Evolutionary conservation across 768 basidiomycete species (phyloP), one percentile per base, ranked within the genome.

Genomic region (Boletus vinaceobasis): DNA sequence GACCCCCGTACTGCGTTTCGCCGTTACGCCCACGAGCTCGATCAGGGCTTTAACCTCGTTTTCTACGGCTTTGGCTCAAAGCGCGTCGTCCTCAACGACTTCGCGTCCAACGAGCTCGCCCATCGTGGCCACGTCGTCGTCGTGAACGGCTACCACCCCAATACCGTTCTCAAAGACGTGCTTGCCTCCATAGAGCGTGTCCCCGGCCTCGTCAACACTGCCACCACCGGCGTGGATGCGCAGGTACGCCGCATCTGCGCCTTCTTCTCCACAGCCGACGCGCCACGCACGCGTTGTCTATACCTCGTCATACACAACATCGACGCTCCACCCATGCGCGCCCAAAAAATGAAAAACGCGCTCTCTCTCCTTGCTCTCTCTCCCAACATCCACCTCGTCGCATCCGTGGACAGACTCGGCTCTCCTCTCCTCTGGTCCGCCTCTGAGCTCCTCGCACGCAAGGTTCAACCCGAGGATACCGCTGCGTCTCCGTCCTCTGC

Each of bases 51-150:
- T 77, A 94, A 91, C 69, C 73, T 98, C 42, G 71, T 95, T 19
- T 86, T 92, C 69, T 92, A 93, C 63, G 96, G 96, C 1, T 82
- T 85, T 63, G 96, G 96, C 6, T 95, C 92, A 19, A 99, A 99
- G 68, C 79, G 91, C 52, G 68, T 65, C 17, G 60, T 88, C 9
- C 74, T 99, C 32, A 90, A 96, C 65, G 74, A 81, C 21, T 90
- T 97, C 52, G 92, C 88, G 1, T 74, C 67, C 5, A 73, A 78
- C 0, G 65, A 73, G 21, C 83, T 89, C 57, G 71, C 80, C 7
- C 80, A 75, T 50, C 69, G 65, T 1, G 92, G 93, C 0, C 80
- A 90, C 57, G 86, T 91, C 42, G 80, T 92, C 51, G 76, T 94
- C 21, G 80, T 85, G 26, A 90, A 96, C 61, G 92, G 83, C 0